These are phyloP conservation scores for Dryadomyces sulphureus DNA, from an alignment of 2,329 filamentous ascomycete species.

Conservation along the genomic window DNA sequence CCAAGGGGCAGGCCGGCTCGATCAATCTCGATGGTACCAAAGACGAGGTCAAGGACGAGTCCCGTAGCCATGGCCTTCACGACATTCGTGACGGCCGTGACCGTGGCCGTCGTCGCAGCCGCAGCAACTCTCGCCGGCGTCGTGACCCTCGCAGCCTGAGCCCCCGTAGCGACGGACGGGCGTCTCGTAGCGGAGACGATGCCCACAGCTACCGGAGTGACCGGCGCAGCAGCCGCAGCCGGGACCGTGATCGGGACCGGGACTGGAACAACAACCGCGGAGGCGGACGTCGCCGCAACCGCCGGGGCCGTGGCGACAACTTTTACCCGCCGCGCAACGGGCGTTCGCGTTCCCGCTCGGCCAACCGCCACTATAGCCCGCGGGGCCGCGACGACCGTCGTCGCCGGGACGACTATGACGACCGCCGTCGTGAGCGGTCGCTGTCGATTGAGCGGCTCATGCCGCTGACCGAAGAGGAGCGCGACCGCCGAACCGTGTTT, in stretches of 20 bases:
- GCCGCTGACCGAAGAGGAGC: conserved; percentile 78
- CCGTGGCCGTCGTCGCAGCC: background rate
- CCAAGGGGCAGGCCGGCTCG: conserved; percentile 31
- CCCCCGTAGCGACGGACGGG: conserved; percentile 20
- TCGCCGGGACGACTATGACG: background rate
- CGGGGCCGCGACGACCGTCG: conserved; percentile 14
- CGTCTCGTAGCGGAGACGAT: conserved; percentile 61
- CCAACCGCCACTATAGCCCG: conserved; percentile 42
- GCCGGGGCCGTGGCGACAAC: background rate
- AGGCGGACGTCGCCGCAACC: conserved; percentile 49
- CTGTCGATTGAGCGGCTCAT: conserved; percentile 43
- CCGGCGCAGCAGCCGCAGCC: conserved; percentile 64
- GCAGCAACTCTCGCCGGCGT: conserved; percentile 20
- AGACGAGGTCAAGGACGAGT: background rate
- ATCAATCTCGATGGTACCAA: conserved; percentile 9
- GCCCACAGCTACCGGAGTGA: conserved; percentile 69
- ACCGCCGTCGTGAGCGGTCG: conserved; percentile 1
- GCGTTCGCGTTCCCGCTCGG: conserved; percentile 63
- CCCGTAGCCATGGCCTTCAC: background rate
- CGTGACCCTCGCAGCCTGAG: conserved; percentile 43
- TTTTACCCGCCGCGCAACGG: conserved; percentile 29
- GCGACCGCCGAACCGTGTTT: conserved; percentile 92
- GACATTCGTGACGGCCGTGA: conserved; percentile 6
- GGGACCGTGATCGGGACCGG: conserved; percentile 44
- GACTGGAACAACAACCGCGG: conserved; percentile 25